Base-by-base conservation (phyloP, 805 yeast species). In the Debaryomyces maramus region DNA sequence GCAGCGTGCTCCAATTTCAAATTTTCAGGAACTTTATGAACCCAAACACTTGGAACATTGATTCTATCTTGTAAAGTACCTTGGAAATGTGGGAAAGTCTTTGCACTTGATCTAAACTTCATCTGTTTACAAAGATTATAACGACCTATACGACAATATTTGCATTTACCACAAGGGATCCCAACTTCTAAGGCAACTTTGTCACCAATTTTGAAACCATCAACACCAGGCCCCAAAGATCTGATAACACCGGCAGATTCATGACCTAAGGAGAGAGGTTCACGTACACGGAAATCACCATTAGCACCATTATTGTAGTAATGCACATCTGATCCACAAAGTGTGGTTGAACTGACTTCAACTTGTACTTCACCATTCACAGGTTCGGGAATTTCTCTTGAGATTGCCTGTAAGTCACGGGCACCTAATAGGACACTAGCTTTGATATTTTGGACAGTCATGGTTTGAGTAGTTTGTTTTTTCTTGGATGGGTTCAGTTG, bases 131-230 rank as follows among this genome's bases (percentile, higher is more conserved):
- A 21, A 21, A 21, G 24, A 21, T 43, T 43, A 20, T 43, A 43
- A 6, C 28, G 23, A 13, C 46, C 46, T 10, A n/a, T 33, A 18
- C 31, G 29, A 23, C 46, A 43, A 4, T 26, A 23, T 14, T 39
- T 33, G 40, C 59, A 52, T 21, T 53, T 51, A 29, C 67, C 59
- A 48, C 83, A 80, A 19, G 80, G 75, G 31, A 70, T 58, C 37
- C 78, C 81, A 6, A 84, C 83, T 56, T 80, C 78, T 45, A 73
- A 55, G 15, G 77, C 75, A 21, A 73, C 77, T 36, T 70, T 56
- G 47, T 73, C 78, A 34, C 79, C 77, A 20, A 65, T 67, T 41
- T 71, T 63, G 24, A 56, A 41, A 41, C 70, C 63, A 20, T 64
- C 56, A 8, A 79, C 84, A 9, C 65, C 65, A n/a, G 63, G 55